Percentiles rank a stretch among this genome's conserved stretches.
These are phyloP conservation scores for Pleurotus tuoliensis DNA, from an alignment of 768 basidiomycete genomes.

Conservation along the genomic window DNA sequence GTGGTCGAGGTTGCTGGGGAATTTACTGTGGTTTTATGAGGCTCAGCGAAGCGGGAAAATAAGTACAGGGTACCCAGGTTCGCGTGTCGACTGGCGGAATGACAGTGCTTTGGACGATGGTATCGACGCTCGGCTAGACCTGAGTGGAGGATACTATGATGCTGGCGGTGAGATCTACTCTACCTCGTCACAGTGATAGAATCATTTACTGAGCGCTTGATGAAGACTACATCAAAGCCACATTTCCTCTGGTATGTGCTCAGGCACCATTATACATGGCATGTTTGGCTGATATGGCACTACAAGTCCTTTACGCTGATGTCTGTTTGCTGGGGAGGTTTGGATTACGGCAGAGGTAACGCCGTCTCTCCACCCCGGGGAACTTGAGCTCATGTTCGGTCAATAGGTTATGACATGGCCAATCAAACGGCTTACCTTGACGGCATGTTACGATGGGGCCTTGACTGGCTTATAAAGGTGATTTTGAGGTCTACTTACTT, in stretches of 20 bases:
- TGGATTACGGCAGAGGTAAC: constrained; percentile 75
- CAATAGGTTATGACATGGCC: constrained; percentile 71
- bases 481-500: constrained; percentile 11
- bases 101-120: constrained; percentile 78
- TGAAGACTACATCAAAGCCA: constrained; percentile 83
- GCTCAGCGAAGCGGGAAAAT: constrained; percentile 83
- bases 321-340: constrained; percentile 88
- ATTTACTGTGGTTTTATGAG: constrained; percentile 86
- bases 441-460: constrained; percentile 83
- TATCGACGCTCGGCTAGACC: constrained; percentile 63
- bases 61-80: constrained; percentile 33
- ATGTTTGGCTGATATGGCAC: constrained; percentile 6
- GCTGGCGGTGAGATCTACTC: constrained; percentile 63
- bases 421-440: constrained; percentile 93
- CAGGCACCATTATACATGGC: neutral
- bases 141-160: constrained; percentile 87
- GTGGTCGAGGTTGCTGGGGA: constrained; percentile 80
- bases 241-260: constrained; percentile 69
- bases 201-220: neutral
- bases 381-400: neutral
- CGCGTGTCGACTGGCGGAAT: constrained; percentile 83
- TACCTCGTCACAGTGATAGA: neutral
- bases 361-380: neutral
- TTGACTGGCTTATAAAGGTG: constrained; percentile 90
- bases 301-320: constrained; percentile 73